phyloP scores from a whole-genome alignment of 495 filamentous ascomycete genomes.

The Articulospora tetracladia region DNA sequence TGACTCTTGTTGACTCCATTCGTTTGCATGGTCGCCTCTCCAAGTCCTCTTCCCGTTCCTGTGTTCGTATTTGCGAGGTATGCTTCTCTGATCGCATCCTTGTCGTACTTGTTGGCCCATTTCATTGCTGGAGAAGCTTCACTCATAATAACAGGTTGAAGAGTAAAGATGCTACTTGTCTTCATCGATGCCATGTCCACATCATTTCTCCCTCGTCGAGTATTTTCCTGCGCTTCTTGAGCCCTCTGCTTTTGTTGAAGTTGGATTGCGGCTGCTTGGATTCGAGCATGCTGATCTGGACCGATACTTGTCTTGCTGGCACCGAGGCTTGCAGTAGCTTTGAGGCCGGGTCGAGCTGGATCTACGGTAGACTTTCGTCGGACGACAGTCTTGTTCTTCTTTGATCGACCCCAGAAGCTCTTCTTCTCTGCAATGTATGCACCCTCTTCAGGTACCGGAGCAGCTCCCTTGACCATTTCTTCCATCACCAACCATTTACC shows the following conservation, averaged over 20 bases:
- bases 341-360: conserved; percentile 18
- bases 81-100: conserved; percentile 71
- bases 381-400: conserved; percentile 58
- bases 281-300: conserved; percentile 86
- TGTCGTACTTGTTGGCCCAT: conserved; percentile 90
- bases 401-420: conserved; percentile 79
- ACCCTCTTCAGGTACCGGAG: conserved; percentile 75
- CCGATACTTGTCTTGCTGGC: conserved; percentile 85
- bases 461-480: conserved; percentile 93
- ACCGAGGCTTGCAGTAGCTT: conserved; percentile 39
- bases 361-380: conserved; percentile 60
- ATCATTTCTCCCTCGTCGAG: conserved; percentile 47
- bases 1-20: conserved; percentile 28
- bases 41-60: conserved; percentile 64
- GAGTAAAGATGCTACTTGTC: conserved; percentile 88
- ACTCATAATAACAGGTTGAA: conserved; percentile 79
- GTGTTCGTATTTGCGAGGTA: conserved; percentile 72
- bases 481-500: conserved; percentile 92
- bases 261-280: conserved; percentile 82
- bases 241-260: conserved; percentile 68
- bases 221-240: conserved; percentile 41
- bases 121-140: conserved; percentile 93
- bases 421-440: conserved; percentile 95
- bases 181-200: conserved; percentile 59
- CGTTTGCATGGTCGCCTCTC: conserved; percentile 26